phyloP scores from a whole-genome alignment of 345 rosid species.

The Moringa oleifera region DNA sequence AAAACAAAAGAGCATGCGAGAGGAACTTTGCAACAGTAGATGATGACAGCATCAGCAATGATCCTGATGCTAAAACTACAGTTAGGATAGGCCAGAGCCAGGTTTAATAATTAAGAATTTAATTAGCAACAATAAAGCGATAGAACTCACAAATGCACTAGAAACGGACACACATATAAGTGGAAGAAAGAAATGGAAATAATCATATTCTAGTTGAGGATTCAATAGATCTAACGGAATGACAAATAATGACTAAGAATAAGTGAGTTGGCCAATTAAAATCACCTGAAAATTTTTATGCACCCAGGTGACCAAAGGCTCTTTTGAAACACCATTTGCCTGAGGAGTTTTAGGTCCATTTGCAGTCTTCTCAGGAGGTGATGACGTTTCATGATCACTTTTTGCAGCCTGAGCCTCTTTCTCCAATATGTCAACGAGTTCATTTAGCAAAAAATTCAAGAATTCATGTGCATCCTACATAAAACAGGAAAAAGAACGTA shows the following conservation, averaged over 20 bases:
- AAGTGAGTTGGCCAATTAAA: conserved; percentile 2
- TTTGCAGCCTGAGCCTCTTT: conserved; percentile 86
- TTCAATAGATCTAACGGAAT: neutral
- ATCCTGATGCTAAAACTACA: neutral
- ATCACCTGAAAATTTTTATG: conserved; percentile 94
- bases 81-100: neutral
- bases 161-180: neutral
- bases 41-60: neutral
- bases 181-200: too few relatives aligned
- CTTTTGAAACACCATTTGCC: conserved; percentile 76
- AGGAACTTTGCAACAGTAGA: neutral
- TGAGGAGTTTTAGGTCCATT: conserved; percentile 61
- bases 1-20: neutral
- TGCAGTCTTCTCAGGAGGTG: conserved; percentile 68
- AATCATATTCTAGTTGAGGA: too few relatives aligned
- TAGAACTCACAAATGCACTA: neutral
- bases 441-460: conserved; percentile 93
- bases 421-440: conserved; percentile 96
- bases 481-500: conserved; percentile 6
- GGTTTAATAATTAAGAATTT: too few relatives aligned
- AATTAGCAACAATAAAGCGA: neutral
- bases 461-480: conserved; percentile 98
- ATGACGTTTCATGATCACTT: conserved; percentile 66
- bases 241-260: neutral
- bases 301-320: conserved; percentile 96